Evolutionary conservation across 2,329 filamentous ascomycete species (phyloP).

Genomic region (Aureobasidium sp.): DNA sequence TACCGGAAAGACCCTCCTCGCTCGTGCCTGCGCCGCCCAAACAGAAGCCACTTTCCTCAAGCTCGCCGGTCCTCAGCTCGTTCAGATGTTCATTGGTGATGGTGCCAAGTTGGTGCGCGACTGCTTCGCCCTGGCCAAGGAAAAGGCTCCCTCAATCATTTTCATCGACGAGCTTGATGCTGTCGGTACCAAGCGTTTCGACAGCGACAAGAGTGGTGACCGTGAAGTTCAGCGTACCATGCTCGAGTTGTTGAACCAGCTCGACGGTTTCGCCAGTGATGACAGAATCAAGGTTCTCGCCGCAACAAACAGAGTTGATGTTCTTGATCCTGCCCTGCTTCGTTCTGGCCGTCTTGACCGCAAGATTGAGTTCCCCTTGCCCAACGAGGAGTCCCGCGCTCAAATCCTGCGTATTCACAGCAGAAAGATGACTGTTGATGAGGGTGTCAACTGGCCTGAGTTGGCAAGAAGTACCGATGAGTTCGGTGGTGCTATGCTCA

Average conservation of each 20-base stretch:
- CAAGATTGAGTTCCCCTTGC: slow-evolving; percentile 97
- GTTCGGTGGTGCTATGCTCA: slow-evolving; percentile 94
- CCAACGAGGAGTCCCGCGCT: slow-evolving; percentile 93
- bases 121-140: slow-evolving; percentile 94
- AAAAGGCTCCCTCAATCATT: slow-evolving; percentile 98
- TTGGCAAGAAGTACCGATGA: slow-evolving; percentile 94
- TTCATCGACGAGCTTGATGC: slow-evolving; percentile 99
- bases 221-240: slow-evolving; percentile 97
- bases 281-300: slow-evolving; percentile 95
- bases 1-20: slow-evolving; percentile 85
- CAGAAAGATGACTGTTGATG: slow-evolving; percentile 94
- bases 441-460: slow-evolving; percentile 91
- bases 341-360: slow-evolving; percentile 88
- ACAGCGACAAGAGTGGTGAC: slow-evolving; percentile 96
- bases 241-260: slow-evolving; percentile 96
- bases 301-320: slow-evolving; percentile 89
- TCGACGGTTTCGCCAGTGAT: slow-evolving; percentile 95
- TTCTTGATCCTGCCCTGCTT: slow-evolving; percentile 83
- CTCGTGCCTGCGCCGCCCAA: slow-evolving; percentile 92
- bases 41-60: slow-evolving; percentile 99
- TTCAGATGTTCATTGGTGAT: slow-evolving; percentile 99
- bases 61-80: slow-evolving; percentile 91
- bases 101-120: slow-evolving; percentile 96
- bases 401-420: slow-evolving; percentile 98
- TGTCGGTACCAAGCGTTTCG: slow-evolving; percentile 97